phyloP scores from a whole-genome alignment of 768 basidiomycete species.

The Boletus reticulatus region DNA sequence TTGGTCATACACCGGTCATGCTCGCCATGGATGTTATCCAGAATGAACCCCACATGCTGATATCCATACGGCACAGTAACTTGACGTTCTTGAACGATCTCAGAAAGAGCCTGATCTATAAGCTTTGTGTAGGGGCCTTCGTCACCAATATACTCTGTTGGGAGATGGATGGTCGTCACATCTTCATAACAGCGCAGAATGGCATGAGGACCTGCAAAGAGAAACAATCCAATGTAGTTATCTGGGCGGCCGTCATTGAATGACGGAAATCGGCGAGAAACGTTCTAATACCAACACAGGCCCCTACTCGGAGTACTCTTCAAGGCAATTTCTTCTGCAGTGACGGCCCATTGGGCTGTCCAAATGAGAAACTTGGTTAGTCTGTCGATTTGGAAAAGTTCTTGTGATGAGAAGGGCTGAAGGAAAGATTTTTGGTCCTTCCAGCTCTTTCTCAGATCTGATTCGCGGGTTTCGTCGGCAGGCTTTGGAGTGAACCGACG shows the following conservation, averaged over 20 bases:
- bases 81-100: not conserved
- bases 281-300: not conserved
- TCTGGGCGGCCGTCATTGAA: not conserved
- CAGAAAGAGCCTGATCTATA: not conserved
- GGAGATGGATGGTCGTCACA: not conserved
- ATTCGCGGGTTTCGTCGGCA: not conserved
- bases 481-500: not conserved
- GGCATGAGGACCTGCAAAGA: conserved; percentile 11
- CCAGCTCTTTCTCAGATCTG: not conserved
- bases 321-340: not conserved
- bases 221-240: not conserved
- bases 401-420: not conserved
- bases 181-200: conserved; percentile 8
- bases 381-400: not conserved
- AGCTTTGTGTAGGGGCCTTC: not conserved
- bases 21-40: conserved; percentile 1
- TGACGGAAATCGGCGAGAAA: not conserved
- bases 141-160: not conserved
- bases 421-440: conserved; percentile 1
- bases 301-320: not conserved
- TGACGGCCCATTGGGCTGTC: not conserved
- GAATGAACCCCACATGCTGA: not conserved
- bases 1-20: not conserved
- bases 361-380: not conserved
- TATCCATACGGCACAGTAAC: not conserved